Conservation (phyloP, 495 filamentous ascomycete species). For the Staphylotrichum longicolle region DNA sequence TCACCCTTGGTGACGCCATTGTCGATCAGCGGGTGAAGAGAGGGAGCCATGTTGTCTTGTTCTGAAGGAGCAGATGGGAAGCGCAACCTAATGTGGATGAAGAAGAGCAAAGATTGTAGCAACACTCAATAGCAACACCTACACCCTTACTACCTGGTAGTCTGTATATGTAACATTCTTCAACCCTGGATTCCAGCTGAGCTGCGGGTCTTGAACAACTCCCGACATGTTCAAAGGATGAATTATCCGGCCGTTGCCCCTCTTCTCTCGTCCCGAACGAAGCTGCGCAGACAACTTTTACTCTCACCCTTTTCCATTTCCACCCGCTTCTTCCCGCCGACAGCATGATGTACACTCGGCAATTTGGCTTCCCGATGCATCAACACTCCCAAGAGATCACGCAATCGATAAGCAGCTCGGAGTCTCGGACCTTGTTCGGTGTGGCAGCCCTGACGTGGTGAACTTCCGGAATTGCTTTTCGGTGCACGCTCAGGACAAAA, state of each 20-base stretch:
- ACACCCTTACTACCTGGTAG: no score
- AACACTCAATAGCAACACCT: no score
- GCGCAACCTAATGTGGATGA: no score
- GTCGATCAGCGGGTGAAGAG: slow-evolving; percentile 59
- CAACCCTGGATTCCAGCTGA: background rate
- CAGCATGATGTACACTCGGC: background rate
- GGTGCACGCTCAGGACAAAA: no score
- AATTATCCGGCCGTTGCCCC: background rate
- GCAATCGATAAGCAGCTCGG: background rate
- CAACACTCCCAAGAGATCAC: background rate
- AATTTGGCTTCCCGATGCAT: background rate
- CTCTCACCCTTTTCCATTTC: background rate
- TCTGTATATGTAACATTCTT: background rate
- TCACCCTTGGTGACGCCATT: slow-evolving; percentile 49
- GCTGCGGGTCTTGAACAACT: slow-evolving; percentile 15
- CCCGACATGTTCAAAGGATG: background rate
- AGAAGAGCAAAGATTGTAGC: no score
- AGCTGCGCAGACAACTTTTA: no score
- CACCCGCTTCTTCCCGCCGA: background rate
- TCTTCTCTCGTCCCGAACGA: background rate
- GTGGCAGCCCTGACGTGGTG: background rate
- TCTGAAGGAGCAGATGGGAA: no score
- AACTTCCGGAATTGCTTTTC: no score
- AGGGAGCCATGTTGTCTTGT: slow-evolving; percentile 34
- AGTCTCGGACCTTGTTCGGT: background rate